Percentiles rank a stretch among this genome's conserved stretches.
Conservation (phyloP, 371 early-diverging fungal species). For the Zopfochytrium polystomum region DNA sequence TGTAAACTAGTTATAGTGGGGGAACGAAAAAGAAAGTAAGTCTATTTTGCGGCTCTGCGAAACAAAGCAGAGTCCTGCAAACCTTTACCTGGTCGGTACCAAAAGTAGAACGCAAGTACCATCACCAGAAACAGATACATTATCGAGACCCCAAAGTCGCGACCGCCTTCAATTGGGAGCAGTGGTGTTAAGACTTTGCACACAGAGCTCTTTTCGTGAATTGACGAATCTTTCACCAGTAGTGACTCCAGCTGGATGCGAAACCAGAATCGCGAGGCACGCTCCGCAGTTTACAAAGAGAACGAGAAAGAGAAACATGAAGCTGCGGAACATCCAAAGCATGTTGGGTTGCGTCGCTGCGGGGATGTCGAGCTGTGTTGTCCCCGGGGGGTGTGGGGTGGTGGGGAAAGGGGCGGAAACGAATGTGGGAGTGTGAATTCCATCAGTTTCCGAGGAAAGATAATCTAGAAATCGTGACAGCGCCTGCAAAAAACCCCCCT, state of each 20-base stretch:
- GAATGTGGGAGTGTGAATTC: no score
- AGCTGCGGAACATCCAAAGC: conserved; percentile 17
- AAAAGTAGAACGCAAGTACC: conserved; percentile 19
- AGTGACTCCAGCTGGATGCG: conserved; percentile 25
- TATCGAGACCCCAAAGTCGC: conserved; percentile 27
- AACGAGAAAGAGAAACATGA: conserved; percentile 1
- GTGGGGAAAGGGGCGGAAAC: no score
- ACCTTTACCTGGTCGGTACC: no score
- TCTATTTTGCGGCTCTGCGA: not conserved
- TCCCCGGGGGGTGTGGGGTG: no score
- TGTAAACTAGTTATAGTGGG: conserved; percentile 23
- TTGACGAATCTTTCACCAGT: conserved; percentile 17
- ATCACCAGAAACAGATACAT: conserved; percentile 16
- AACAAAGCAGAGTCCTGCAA: not conserved
- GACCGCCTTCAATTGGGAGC: no score
- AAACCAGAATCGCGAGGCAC: conserved; percentile 20
- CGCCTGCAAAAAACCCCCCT: no score
- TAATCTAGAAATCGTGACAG: no score
- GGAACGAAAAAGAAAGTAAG: not conserved
- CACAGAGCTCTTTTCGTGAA: no score
- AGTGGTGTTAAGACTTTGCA: no score
- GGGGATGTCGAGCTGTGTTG: conserved; percentile 28
- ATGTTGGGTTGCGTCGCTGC: conserved; percentile 1
- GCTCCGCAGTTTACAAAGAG: conserved; percentile 19
- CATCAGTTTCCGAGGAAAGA: no score